Conservation (phyloP, 257 asterid genomes). For the Gentiana dahurica region DNA sequence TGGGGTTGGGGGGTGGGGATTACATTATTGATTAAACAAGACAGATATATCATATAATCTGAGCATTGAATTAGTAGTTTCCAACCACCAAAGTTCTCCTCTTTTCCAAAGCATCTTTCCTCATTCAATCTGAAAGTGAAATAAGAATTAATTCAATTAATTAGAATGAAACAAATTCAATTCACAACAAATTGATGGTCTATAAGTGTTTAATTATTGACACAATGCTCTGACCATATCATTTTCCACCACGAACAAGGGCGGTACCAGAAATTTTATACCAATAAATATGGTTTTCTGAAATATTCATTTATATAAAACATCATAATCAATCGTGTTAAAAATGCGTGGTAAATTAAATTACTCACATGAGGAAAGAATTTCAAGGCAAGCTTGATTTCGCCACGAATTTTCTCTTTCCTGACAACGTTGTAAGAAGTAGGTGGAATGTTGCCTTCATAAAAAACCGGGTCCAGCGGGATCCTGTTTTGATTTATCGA, state of each 20-base stretch:
- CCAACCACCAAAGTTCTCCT: slow-evolving; percentile 17
- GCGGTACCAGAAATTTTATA: too few species aligned
- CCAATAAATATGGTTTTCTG: too few species aligned
- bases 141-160: too few species aligned
- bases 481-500: slow-evolving; percentile 26
- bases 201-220: too few species aligned
- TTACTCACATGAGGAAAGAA: slow-evolving; percentile 42
- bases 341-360: background rate
- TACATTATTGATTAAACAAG: too few species aligned
- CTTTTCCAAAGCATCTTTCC: slow-evolving; percentile 2
- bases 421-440: slow-evolving; percentile 50
- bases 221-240: too few species aligned
- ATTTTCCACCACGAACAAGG: too few species aligned
- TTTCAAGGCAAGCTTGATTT: slow-evolving; percentile 63
- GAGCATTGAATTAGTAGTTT: slow-evolving; percentile 5
- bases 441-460: slow-evolving; percentile 31
- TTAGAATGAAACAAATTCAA: too few species aligned
- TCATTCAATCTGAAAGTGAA: slow-evolving; percentile 4
- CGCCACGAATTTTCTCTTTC: slow-evolving; percentile 55
- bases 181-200: too few species aligned
- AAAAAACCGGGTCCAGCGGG: slow-evolving; percentile 32
- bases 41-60: background rate
- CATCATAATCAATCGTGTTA: too few species aligned
- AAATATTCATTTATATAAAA: too few species aligned
- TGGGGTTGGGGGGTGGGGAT: too few species aligned